These are phyloP conservation scores for Amanita thiersii DNA, from an alignment of 768 basidiomycete species.

Conservation along the genomic window DNA sequence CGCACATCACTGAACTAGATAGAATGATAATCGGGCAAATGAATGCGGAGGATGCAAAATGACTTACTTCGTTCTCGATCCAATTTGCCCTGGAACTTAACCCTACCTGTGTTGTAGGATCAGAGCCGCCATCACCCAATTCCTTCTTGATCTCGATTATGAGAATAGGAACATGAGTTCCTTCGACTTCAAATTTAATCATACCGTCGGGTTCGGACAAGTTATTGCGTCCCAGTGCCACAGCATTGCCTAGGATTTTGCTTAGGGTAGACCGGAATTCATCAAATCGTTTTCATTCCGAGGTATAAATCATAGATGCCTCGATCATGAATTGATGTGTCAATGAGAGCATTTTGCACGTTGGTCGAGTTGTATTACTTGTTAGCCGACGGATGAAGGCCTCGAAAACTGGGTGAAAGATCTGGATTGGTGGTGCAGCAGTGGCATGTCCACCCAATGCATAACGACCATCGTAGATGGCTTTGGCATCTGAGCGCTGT, in stretches of 20 bases:
- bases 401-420: conserved; percentile 20
- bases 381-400: conserved; percentile 14
- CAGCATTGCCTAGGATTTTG: neutral
- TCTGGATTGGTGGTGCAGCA: conserved; percentile 17
- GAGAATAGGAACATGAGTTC: conserved; percentile 1
- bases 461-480: conserved; percentile 13
- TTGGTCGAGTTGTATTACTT: conserved; percentile 12
- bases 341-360: conserved; percentile 6
- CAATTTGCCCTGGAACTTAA: conserved; percentile 16
- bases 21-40: no score
- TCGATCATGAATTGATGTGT: conserved; percentile 10
- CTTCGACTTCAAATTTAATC: conserved; percentile 1
- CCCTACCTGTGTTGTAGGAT: conserved; percentile 21
- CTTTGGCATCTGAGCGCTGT: no score
- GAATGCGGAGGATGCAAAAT: no score
- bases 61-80: neutral
- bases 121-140: conserved; percentile 20
- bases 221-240: conserved; percentile 2
- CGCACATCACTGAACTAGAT: neutral
- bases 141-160: conserved; percentile 18
- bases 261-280: no score
- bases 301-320: conserved; percentile 11
- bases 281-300: no score
- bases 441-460: neutral
- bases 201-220: neutral